Conservation (phyloP, 192 early-diverging fungal species). For the Umbelopsis isabellina region DNA sequence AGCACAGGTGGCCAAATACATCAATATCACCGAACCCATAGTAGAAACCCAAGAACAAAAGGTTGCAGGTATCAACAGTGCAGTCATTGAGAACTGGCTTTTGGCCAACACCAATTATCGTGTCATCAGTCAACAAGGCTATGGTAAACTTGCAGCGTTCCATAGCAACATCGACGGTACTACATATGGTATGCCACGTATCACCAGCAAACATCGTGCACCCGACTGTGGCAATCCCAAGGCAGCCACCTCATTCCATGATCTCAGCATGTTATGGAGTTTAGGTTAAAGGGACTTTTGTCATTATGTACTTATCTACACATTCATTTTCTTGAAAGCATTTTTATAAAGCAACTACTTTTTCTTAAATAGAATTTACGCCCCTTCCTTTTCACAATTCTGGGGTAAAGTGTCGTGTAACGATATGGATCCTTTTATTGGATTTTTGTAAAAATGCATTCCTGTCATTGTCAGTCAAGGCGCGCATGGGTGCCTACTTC, state of each 20-base stretch:
- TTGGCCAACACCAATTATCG: slow-evolving; percentile 46
- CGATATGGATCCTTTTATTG: too few relatives aligned
- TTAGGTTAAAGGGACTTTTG: slow-evolving; percentile 32
- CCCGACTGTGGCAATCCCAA: slow-evolving; percentile 30
- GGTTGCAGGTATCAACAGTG: slow-evolving; percentile 38
- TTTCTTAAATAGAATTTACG: too few relatives aligned
- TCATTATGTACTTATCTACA: too few relatives aligned
- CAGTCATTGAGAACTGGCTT: slow-evolving; percentile 52
- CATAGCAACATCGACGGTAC: slow-evolving; percentile 39
- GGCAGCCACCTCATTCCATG: slow-evolving; percentile 27
- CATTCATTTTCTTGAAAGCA: too few relatives aligned
- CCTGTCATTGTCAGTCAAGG: too few relatives aligned
- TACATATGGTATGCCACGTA: slow-evolving; percentile 35
- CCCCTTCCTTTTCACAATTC: too few relatives aligned
- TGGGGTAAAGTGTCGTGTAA: too few relatives aligned
- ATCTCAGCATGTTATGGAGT: slow-evolving; percentile 41
- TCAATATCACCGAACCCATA: slow-evolving; percentile 35
- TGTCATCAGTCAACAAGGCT: slow-evolving; percentile 44
- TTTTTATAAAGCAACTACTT: too few relatives aligned
- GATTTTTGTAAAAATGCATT: too few relatives aligned
- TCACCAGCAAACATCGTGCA: slow-evolving; percentile 12
- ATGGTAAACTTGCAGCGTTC: slow-evolving; percentile 49
- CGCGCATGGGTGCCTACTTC: too few relatives aligned
- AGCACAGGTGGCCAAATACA: slow-evolving; percentile 44
- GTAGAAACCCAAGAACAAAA: slow-evolving; percentile 28